phyloP scores from a whole-genome alignment of 345 rosid species.

The Heritiera littoralis region DNA sequence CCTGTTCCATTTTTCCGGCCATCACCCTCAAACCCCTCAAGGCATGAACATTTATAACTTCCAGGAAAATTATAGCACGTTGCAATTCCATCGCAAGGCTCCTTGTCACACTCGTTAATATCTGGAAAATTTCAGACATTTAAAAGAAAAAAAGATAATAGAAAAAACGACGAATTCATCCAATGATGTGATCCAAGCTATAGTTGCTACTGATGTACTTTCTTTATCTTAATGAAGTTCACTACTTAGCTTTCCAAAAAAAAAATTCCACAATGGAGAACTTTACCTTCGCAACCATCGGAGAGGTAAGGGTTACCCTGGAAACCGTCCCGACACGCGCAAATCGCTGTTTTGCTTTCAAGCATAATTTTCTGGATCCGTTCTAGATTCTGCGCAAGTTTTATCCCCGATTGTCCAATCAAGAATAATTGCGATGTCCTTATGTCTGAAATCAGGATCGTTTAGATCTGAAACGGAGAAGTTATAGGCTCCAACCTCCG shows the following conservation, averaged over 20 bases:
- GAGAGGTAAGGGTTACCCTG: conserved; percentile 26
- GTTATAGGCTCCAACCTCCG: neutral
- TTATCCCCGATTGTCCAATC: conserved; percentile 38
- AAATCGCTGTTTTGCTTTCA: conserved; percentile 23
- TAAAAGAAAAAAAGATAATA: too few relatives aligned
- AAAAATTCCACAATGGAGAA: neutral
- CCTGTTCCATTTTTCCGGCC: neutral
- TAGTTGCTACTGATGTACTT: too few relatives aligned
- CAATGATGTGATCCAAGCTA: too few relatives aligned
- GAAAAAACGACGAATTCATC: too few relatives aligned
- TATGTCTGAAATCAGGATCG: neutral
- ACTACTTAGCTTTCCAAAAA: too few relatives aligned
- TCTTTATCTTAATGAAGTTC: too few relatives aligned
- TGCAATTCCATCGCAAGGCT: too few relatives aligned
- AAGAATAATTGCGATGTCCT: conserved; percentile 22
- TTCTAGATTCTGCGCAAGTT: conserved; percentile 8
- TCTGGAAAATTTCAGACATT: too few relatives aligned
- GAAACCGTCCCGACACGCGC: conserved; percentile 13
- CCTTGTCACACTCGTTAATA: too few relatives aligned
- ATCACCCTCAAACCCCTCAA: neutral
- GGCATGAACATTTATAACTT: too few relatives aligned
- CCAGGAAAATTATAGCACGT: too few relatives aligned
- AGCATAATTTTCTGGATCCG: neutral
- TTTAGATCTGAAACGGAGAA: conserved; percentile 9
- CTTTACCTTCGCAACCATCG: conserved; percentile 19